These are phyloP conservation scores for Diutina catenulata DNA, from an alignment of 1,139 yeast species.

Conservation along the genomic window DNA sequence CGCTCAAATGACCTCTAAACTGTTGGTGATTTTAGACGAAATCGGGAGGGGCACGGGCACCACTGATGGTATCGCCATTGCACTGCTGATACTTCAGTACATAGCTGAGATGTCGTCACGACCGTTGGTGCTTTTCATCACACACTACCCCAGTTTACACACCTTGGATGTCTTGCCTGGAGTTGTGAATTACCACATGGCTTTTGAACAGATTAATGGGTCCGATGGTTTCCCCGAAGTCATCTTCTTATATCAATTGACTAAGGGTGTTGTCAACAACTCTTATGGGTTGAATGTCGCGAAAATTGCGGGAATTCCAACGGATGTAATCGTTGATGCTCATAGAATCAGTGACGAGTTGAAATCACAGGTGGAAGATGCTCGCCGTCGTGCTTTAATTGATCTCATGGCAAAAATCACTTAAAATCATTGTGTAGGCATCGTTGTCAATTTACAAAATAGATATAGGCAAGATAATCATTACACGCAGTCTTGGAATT, in stretches of 20 bases:
- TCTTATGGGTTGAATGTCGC: slow-evolving; percentile 80
- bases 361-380: not conserved
- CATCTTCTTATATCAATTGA: slow-evolving; percentile 52
- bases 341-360: not conserved
- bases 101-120: slow-evolving; percentile 32
- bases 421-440: no score
- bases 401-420: no score
- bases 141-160: slow-evolving; percentile 75
- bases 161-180: slow-evolving; percentile 28
- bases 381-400: no score
- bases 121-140: slow-evolving; percentile 65
- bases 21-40: slow-evolving; percentile 52
- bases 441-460: no score
- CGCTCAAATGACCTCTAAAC: slow-evolving; percentile 28
- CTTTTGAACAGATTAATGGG: slow-evolving; percentile 3
- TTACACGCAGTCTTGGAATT: no score
- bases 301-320: slow-evolving; percentile 51
- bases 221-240: slow-evolving; percentile 21
- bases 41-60: slow-evolving; percentile 83
- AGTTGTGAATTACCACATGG: slow-evolving; percentile 45
- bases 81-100: slow-evolving; percentile 62
- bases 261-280: slow-evolving; percentile 45
- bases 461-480: no score
- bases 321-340: slow-evolving; percentile 38
- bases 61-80: slow-evolving; percentile 79